These are phyloP conservation scores for Hanseniaspora occidentalis DNA, from an alignment of 805 yeast genomes.

Conservation along the genomic window DNA sequence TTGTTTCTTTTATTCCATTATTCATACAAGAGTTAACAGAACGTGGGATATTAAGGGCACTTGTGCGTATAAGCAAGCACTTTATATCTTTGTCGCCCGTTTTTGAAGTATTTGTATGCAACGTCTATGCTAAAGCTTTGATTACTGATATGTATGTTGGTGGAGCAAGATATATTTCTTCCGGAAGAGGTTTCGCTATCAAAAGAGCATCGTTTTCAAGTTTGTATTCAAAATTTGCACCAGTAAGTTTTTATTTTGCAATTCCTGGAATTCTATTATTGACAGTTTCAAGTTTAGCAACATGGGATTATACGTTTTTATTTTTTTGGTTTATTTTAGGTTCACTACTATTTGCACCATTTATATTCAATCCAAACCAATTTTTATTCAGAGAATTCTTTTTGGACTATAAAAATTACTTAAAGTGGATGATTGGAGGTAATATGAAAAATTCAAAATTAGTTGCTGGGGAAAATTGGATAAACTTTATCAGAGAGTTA, in stretches of 20 bases:
- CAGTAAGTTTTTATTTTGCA: too few species aligned
- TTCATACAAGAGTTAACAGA: constrained; percentile 71
- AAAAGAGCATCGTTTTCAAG: constrained; percentile 66
- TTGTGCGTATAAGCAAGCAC: constrained; percentile 51
- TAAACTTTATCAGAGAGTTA: constrained; percentile 63
- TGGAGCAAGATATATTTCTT: constrained; percentile 78
- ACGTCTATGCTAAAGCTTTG: constrained; percentile 61
- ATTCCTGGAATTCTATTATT: constrained; percentile 71
- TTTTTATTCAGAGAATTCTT: constrained; percentile 93
- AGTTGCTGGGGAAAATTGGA: too few species aligned
- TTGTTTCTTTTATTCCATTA: constrained; percentile 68
- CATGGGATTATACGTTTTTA: constrained; percentile 76
- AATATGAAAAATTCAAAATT: constrained; percentile 81
- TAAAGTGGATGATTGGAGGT: constrained; percentile 87
- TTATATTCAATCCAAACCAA: constrained; percentile 94
- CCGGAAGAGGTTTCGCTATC: constrained; percentile 82
- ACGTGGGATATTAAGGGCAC: constrained; percentile 73
- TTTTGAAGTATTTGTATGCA: constrained; percentile 76
- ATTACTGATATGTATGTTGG: constrained; percentile 65
- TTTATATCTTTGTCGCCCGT: constrained; percentile 64
- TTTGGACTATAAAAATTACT: constrained; percentile 88
- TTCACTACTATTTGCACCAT: constrained; percentile 84
- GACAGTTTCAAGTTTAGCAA: constrained; percentile 87
- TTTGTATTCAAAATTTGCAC: constrained; percentile 64
- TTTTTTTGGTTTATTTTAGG: constrained; percentile 96